Base-by-base conservation (phyloP, 164 flowering plant species). In the Sedum album region DNA sequence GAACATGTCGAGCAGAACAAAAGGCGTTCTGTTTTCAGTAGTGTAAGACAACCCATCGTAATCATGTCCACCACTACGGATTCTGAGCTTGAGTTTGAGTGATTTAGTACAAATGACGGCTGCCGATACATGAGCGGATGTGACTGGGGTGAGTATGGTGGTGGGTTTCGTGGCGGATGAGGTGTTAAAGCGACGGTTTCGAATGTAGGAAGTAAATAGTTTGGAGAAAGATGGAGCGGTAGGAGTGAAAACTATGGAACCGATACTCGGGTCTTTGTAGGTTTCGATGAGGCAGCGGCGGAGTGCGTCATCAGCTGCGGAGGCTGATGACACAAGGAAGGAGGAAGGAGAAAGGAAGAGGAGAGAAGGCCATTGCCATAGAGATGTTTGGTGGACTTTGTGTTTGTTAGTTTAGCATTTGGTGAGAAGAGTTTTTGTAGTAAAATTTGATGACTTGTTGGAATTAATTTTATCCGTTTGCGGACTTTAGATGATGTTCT, bases 31-130 rank as follows among this genome's bases (percentile, higher is more conserved):
- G 35, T 28, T n/a, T 6, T 61, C 35, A 2, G 65, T 15, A 17
- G 31, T 31, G 39, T 62, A 62, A 6, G 38, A n/a, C n/a, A n/a
- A n/a, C n/a, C 66, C 66, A 26, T 63, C 41, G 38, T 63, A 63
- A 18, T 63, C 66, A 21, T 63, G 66, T 36, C 66, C 66, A 13
- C 42, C 66, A 10, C 66, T 63, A 6, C 66, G 38, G 38, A 63
- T 63, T 36, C 66, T 63, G 25, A 63, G 25, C 23, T 18, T 41
- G 66, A 63, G 13, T 0, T 38, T 21, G 26, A 15, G 66, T 33
- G 21, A 9, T 17, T 33, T 63, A 18, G 66, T 23, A 31, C 66
- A 63, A 11, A 18, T 33, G 11, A 63, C 38, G 2, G 42, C 66
- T 6, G 66, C 66, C 2, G 38, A 38, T 11, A 63, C 42, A 5